Percentiles rank a stretch among this genome's conserved stretches.
Evolutionary conservation across 148 eudicot species (phyloP).

Genomic region (Vaccinium vitisidaea): DNA sequence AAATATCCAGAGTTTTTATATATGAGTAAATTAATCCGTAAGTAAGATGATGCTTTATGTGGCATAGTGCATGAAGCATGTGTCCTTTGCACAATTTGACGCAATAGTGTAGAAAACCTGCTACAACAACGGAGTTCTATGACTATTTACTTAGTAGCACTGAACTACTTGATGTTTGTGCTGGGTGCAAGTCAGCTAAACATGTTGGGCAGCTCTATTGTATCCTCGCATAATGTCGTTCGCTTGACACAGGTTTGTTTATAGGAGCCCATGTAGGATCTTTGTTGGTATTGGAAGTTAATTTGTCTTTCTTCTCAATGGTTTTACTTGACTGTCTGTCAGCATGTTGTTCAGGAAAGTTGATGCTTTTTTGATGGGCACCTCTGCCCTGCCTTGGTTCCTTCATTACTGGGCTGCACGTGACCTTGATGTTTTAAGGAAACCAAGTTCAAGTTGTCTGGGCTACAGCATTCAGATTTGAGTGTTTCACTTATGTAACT

Average conservation of each 20-base stretch:
- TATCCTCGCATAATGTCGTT: background rate
- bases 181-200: background rate
- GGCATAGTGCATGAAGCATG: background rate
- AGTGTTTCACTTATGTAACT: background rate
- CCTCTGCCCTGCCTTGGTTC: background rate
- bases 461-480: background rate
- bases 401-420: background rate
- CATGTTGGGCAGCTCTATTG: background rate
- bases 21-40: background rate
- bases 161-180: background rate
- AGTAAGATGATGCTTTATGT: background rate
- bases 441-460: background rate
- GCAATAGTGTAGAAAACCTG: background rate
- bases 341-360: background rate
- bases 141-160: background rate
- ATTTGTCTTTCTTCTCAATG: background rate
- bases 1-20: background rate
- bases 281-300: background rate
- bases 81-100: background rate
- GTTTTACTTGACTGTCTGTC: constrained; percentile 3
- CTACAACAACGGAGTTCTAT: background rate
- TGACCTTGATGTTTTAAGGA: background rate
- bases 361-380: background rate
- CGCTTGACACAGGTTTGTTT: background rate
- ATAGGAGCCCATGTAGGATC: background rate